Conservation (phyloP, 1,284 basidiomycete genomes). For the Puccinia hordei region DNA sequence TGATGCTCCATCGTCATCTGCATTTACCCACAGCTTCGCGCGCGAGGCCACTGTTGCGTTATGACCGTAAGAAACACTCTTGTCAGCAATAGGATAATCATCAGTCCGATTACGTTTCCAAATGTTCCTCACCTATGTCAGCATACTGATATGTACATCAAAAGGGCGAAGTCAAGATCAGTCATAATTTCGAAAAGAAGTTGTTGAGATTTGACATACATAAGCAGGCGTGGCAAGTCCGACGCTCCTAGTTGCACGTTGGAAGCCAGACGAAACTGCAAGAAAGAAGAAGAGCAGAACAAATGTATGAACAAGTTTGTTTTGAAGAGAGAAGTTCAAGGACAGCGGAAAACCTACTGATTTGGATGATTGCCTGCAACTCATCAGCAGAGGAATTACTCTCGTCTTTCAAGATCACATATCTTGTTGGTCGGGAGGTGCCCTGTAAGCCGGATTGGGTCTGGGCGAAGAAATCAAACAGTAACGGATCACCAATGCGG, state of each 20-base stretch:
- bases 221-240: constrained; percentile 41
- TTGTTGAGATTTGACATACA: background rate
- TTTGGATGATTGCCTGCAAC: constrained; percentile 26
- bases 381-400: constrained; percentile 27
- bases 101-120: background rate
- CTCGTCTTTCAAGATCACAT: constrained; percentile 38
- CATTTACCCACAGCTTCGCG: constrained; percentile 35
- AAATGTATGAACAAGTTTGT: background rate
- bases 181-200: background rate
- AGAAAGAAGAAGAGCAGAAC: background rate
- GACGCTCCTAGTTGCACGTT: constrained; percentile 39
- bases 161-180: background rate
- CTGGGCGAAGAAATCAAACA: constrained; percentile 45
- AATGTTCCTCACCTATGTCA: constrained; percentile 37
- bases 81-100: background rate
- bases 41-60: constrained; percentile 19
- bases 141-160: constrained; percentile 31
- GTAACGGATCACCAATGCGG: constrained; percentile 29
- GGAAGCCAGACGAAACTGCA: constrained; percentile 35
- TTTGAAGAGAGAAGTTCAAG: background rate
- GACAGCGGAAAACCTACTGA: background rate
- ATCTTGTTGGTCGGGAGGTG: constrained; percentile 40
- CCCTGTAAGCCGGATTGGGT: constrained; percentile 39
- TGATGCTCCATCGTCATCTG: constrained; percentile 21
- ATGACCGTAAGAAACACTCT: background rate